phyloP scores from a whole-genome alignment of 805 yeast species.

The Starmerella lactis-condensi region DNA sequence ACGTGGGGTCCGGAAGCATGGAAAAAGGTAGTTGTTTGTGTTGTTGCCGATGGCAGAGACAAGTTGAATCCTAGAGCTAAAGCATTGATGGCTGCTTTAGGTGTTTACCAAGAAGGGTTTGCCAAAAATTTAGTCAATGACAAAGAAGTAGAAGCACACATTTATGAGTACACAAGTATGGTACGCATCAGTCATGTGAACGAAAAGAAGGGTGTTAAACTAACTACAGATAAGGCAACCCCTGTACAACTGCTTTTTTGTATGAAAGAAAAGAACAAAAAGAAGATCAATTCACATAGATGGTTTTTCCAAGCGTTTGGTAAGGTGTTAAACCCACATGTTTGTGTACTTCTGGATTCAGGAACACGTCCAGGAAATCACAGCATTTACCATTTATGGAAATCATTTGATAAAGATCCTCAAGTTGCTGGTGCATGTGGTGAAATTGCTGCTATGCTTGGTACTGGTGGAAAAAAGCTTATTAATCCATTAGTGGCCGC shows the following conservation, averaged over 20 bases:
- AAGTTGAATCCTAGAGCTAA: constrained; percentile 63
- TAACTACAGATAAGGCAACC: constrained; percentile 43
- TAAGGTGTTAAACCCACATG: constrained; percentile 60
- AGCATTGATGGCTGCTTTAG: constrained; percentile 67
- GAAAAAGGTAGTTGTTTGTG: constrained; percentile 80
- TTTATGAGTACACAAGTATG: constrained; percentile 84
- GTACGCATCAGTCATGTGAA: constrained; percentile 59
- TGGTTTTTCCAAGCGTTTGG: constrained; percentile 94
- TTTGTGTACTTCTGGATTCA: constrained; percentile 73
- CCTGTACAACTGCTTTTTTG: constrained; percentile 86
- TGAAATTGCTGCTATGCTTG: constrained; percentile 75
- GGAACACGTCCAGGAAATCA: constrained; percentile 82
- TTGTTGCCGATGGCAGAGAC: constrained; percentile 81
- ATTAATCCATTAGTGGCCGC: constrained; percentile 85
- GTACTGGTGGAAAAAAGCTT: constrained; percentile 36
- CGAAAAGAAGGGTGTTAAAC: constrained; percentile 35
- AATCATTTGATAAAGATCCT: constrained; percentile 53
- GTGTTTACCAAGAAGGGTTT: constrained; percentile 87
- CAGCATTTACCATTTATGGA: constrained; percentile 79
- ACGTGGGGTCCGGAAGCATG: constrained; percentile 93
- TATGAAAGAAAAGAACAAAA: constrained; percentile 70
- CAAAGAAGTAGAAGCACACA: constrained; percentile 62
- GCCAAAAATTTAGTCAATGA: constrained; percentile 83
- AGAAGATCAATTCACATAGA: constrained; percentile 85
- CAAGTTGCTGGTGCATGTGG: constrained; percentile 97